Evolutionary conservation across 2,329 filamentous ascomycete genomes (phyloP), one percentile per base, ranked within the genome.

Genomic region (Mollisiaceae sp.): DNA sequence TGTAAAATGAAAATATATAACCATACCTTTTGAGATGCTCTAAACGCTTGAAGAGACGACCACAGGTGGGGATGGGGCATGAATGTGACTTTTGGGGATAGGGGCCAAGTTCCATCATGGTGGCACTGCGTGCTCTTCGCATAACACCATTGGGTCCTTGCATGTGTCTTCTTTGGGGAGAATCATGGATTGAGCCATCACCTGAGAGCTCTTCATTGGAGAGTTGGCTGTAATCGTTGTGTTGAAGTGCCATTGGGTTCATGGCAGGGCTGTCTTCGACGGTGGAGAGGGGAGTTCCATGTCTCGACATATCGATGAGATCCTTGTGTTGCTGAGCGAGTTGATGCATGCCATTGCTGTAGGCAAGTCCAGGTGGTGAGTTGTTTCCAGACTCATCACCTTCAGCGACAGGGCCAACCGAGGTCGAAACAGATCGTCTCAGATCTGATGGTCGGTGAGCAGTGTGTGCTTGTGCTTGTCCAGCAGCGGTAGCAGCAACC

Each of bases 81-180:
- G 94, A 98, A 80, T 99, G 95, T 47, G 94, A 97, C 81, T 99
- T 99, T 77, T 97, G 93, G 60, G 95, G 93, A 78, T 98, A 98
- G 15, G 96, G 95, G 47, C 93, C 93, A 69, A 97, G 87, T 79
- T 99, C 95, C 91, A 96, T 96, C 79, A 96, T 91, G 4, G 95
- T 98, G 60, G 95, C 94, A 72, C 94, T 97, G 71, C 94, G 90
- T 70, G 95, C 95, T 75, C 95, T 88, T 73, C 95, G 91, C 74
- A 95, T 90, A 65, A 93, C 92, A 66, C 90, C 92, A 67, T 89
- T 88, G 24, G 88, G 78, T 81, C 91, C 81, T 82, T 89, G 81
- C 86, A 92, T 82, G 82, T 90, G 78, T 83, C 91, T 77, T 81
- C 91, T 78, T 82, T 88, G 76, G 76, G 82, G 75, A 79, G 86